These are phyloP conservation scores for Apiotrichum brassicae DNA, from an alignment of 1,284 basidiomycete species.

Conservation along the genomic window DNA sequence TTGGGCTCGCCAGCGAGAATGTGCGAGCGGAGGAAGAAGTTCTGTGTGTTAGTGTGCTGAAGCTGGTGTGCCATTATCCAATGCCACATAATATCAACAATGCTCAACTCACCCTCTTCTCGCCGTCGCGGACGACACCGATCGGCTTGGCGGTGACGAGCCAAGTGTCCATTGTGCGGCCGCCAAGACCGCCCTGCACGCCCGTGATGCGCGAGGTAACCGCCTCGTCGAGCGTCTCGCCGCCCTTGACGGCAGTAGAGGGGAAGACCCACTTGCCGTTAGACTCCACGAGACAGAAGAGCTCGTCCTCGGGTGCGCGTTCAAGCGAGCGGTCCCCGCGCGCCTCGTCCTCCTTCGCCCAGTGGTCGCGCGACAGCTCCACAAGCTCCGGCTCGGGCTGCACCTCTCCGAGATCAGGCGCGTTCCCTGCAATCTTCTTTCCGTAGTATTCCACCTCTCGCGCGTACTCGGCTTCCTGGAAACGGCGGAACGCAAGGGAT, in stretches of 20 bases:
- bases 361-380: constrained; percentile 26
- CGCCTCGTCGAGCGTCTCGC: constrained; percentile 40
- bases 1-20: constrained; percentile 43
- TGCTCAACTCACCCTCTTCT: constrained; percentile 35
- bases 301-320: constrained; percentile 70
- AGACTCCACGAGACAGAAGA: constrained; percentile 71
- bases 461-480: constrained; percentile 63
- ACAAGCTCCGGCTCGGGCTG: constrained; percentile 46
- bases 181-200: constrained; percentile 31
- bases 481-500: constrained; percentile 75
- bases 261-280: constrained; percentile 71
- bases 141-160: constrained; percentile 45
- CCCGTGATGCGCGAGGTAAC: constrained; percentile 29
- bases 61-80: no score
- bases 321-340: constrained; percentile 67
- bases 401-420: constrained; percentile 57
- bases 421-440: constrained; percentile 50
- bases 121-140: constrained; percentile 30
- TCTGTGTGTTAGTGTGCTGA: constrained; percentile 28
- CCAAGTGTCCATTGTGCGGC: constrained; percentile 44
- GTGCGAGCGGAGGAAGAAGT: constrained; percentile 45
- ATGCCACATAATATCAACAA: no score
- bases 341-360: constrained; percentile 30
- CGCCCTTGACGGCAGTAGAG: constrained; percentile 18
- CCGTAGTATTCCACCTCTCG: constrained; percentile 68